Base-by-base conservation (phyloP, 495 filamentous ascomycete species). In the Penicillium salamii region DNA sequence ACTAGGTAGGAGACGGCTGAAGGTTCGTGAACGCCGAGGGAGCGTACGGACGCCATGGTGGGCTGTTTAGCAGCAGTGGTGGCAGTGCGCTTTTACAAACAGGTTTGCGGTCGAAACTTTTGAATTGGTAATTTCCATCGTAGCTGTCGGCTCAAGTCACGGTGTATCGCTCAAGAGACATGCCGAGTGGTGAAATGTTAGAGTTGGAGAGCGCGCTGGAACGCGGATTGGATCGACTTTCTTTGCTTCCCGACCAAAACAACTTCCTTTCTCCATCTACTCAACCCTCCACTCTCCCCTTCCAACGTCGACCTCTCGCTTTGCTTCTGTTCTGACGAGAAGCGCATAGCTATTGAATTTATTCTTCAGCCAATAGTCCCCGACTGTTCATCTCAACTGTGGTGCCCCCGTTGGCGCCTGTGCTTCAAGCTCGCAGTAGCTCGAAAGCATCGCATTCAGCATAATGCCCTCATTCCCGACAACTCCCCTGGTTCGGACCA, bases 11-110 rank as follows among this genome's bases (percentile, higher is more conserved):
- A 82, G 33, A 97, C 75, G 44, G 84, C 89, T 47, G 87, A 78
- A 50, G 93, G 91, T 62, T 86, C 81, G 69, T 96, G 91, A 55
- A 95, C 74, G 57, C 93, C 93, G 47, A 97, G 79, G 35, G 91
- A 96, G 49, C 81, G 84, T 62, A 93, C 83, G 50, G 88, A 81
- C 51, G 91, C 91, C 93, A 98, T 97, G 50, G 32, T 69, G 53
- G 46, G 65, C 49, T 59, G 54, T 47, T 55, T 55, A 59, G 58
- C 21, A 62, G 54, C 53, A 57, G 58, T 40, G 40, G 52, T 56
- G 21, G 50, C 41, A 47, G 7, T 50, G 49, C 58, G 50, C 50
- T 53, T 53, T 55, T 59, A 54, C 49, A 54, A 51, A 50, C 41
- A 59, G 53, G 41, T 43, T 35, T 52, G 35, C 49, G 52, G 47